These are phyloP conservation scores for Neoboletus magnificus DNA, from an alignment of 768 basidiomycete species.

Conservation along the genomic window DNA sequence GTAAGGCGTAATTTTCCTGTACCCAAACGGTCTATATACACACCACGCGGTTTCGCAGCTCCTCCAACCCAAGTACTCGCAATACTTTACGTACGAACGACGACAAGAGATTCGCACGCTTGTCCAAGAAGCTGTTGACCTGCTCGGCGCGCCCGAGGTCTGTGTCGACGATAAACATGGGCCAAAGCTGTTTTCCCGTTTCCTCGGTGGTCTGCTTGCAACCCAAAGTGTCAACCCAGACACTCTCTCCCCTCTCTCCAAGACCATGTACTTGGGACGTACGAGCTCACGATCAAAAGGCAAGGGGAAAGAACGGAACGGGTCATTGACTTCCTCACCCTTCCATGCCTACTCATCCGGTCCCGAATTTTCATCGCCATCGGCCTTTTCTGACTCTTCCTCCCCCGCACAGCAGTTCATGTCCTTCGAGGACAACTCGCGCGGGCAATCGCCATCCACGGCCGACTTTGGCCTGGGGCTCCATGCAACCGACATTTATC, in stretches of 20 bases:
- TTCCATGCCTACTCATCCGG: conserved; percentile 4
- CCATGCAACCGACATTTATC: conserved; percentile 42
- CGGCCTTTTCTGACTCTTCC: conserved; percentile 38
- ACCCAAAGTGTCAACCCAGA: conserved; percentile 43
- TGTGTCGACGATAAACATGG: conserved; percentile 80
- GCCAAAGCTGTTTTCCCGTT: conserved; percentile 75
- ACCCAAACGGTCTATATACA: neutral
- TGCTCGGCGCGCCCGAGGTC: conserved; percentile 66
- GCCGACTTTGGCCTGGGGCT: conserved; percentile 8
- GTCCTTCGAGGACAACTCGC: conserved; percentile 38
- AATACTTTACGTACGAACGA: conserved; percentile 54
- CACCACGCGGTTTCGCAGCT: conserved; percentile 40
- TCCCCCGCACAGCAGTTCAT: conserved; percentile 31
- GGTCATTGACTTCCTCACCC: conserved; percentile 3
- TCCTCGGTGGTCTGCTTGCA: conserved; percentile 68
- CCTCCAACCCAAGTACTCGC: conserved; percentile 71
- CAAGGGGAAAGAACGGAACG: conserved; percentile 12
- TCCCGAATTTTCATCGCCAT: conserved; percentile 21
- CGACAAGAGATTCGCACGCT: conserved; percentile 58
- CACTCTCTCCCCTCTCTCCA: conserved; percentile 15
- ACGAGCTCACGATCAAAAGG: conserved; percentile 10
- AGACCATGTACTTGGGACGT: conserved; percentile 21
- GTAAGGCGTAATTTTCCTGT: conserved; percentile 31
- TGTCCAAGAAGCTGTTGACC: conserved; percentile 64
- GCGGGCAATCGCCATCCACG: conserved; percentile 8